These are phyloP conservation scores for Stemphylium vesicarium DNA, from an alignment of 2,329 filamentous ascomycete genomes.

Conservation along the genomic window DNA sequence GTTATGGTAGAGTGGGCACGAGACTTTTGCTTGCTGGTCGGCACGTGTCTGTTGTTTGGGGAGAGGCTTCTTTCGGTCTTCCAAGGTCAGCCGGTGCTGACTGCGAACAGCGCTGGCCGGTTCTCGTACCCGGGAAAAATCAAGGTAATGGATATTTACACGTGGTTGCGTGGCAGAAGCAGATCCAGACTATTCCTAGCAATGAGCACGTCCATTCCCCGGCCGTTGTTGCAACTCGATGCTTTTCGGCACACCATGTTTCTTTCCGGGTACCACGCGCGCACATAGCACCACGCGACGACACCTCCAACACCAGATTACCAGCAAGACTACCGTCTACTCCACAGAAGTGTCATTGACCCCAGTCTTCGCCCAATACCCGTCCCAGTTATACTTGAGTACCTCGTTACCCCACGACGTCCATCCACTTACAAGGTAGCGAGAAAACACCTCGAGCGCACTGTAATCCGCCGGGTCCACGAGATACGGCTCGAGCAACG, in stretches of 20 bases:
- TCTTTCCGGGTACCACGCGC: neutral
- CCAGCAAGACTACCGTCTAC: neutral
- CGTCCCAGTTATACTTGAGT: constrained; percentile 69
- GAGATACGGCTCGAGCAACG: constrained; percentile 64
- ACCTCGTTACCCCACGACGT: constrained; percentile 80
- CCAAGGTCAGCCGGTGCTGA: no score
- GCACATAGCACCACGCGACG: neutral
- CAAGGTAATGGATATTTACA: no score
- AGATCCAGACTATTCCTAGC: no score
- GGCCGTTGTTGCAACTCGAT: neutral
- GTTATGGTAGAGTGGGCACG: no score
- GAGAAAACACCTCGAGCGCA: constrained; percentile 78
- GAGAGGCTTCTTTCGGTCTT: no score
- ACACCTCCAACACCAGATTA: no score
- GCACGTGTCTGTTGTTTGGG: no score
- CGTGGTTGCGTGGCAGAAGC: no score
- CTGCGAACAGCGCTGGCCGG: no score
- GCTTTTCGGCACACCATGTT: neutral
- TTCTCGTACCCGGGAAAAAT: no score
- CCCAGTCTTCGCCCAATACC: constrained; percentile 53
- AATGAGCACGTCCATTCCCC: no score
- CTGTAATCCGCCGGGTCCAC: constrained; percentile 53
- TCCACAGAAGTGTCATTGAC: neutral
- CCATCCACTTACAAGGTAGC: constrained; percentile 77
- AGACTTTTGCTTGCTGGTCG: no score